These are phyloP conservation scores for Prinsepia uniflora DNA, from an alignment of 306 rosid genomes.

Conservation along the genomic window DNA sequence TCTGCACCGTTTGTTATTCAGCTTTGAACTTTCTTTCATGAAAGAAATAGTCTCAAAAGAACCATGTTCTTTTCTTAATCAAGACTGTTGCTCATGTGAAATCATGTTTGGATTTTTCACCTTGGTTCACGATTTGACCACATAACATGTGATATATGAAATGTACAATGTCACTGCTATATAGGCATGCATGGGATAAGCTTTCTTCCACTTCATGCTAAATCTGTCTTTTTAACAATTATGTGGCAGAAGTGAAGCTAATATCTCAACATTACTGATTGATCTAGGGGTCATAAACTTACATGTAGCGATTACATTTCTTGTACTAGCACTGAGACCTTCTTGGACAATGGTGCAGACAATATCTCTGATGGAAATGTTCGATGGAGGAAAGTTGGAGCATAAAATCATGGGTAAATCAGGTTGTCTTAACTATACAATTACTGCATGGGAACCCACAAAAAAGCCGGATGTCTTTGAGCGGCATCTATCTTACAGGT, in stretches of 20 bases:
- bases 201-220: no score
- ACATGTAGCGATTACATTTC: not conserved
- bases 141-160: not conserved
- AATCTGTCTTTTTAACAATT: no score
- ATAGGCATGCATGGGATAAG: no score
- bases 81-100: not conserved
- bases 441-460: slow-evolving; percentile 58
- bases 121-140: not conserved
- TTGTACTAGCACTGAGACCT: not conserved
- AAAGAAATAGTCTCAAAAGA: not conserved
- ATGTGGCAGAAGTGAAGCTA: not conserved
- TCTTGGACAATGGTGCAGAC: slow-evolving; percentile 38
- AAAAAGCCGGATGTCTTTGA: slow-evolving; percentile 41
- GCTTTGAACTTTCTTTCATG: not conserved
- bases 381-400: slow-evolving; percentile 68
- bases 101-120: not conserved
- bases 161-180: no score
- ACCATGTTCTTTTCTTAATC: not conserved
- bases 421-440: slow-evolving; percentile 54
- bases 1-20: slow-evolving; percentile 2
- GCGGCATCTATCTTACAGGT: slow-evolving; percentile 55
- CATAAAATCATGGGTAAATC: slow-evolving; percentile 59
- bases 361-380: slow-evolving; percentile 51
- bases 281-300: not conserved
- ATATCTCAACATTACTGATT: not conserved